phyloP scores from a whole-genome alignment of 345 rosid species.

The Geranium brycei region DNA sequence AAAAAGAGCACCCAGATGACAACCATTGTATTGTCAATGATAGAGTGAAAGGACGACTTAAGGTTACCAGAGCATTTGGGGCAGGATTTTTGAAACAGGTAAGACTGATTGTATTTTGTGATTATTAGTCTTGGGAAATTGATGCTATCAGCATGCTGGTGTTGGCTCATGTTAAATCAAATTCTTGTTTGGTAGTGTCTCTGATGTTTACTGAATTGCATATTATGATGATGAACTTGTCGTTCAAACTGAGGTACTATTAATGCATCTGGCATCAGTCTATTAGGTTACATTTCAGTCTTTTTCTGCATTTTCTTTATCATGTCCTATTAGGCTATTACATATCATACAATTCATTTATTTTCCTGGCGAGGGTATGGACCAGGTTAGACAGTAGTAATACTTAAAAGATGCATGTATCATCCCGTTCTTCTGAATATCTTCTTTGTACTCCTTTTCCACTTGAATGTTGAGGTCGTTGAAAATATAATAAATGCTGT shows the following conservation, averaged over 20 bases:
- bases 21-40: slow-evolving; percentile 74
- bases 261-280: background rate
- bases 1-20: slow-evolving; percentile 92
- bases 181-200: no score
- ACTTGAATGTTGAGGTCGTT: background rate
- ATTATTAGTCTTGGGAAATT: background rate
- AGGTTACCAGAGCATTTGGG: slow-evolving; percentile 96
- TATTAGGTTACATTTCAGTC: background rate
- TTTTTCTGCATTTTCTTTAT: background rate
- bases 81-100: slow-evolving; percentile 97
- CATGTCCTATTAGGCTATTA: background rate
- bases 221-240: background rate
- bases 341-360: background rate
- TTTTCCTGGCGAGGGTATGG: no score
- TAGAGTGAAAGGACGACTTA: slow-evolving; percentile 88
- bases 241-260: background rate
- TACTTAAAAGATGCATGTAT: background rate
- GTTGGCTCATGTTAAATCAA: no score
- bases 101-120: background rate
- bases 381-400: background rate
- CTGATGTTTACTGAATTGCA: background rate
- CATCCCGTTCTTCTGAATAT: background rate
- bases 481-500: background rate
- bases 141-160: background rate
- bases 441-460: background rate